Conservation (phyloP, 2,329 filamentous ascomycete genomes). For the Aspergillus novoparasiticus region DNA sequence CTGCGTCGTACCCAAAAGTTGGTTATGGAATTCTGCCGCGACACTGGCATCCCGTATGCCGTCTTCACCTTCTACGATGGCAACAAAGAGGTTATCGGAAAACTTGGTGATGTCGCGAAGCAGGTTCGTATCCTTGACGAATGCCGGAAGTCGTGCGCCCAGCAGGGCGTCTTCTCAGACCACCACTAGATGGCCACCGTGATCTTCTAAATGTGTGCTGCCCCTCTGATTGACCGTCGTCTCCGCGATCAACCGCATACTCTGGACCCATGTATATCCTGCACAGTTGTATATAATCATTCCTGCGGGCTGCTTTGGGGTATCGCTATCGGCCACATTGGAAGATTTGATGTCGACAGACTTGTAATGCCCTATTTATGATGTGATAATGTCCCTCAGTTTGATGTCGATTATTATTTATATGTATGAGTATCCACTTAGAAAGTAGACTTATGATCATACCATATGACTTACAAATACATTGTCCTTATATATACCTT, state of each 20-base stretch:
- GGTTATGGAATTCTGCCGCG: constrained; percentile 78
- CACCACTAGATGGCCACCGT: constrained; percentile 28
- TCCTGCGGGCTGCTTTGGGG: background rate
- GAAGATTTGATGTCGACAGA: background rate
- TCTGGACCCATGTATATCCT: constrained; percentile 1
- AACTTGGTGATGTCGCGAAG: constrained; percentile 75
- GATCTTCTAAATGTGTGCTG: background rate
- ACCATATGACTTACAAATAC: background rate
- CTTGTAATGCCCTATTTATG: constrained; percentile 9
- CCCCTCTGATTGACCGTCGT: background rate
- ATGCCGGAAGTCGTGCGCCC: constrained; percentile 60
- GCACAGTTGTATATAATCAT: background rate
- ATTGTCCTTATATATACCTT: background rate
- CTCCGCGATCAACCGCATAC: background rate
- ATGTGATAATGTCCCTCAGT: constrained; percentile 2
- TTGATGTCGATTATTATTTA: background rate
- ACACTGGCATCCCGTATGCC: constrained; percentile 81
- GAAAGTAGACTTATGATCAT: background rate
- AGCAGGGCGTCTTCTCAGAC: constrained; percentile 35
- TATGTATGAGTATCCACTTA: background rate
- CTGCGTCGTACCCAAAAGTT: constrained; percentile 73
- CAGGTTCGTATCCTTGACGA: constrained; percentile 77
- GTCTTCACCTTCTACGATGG: constrained; percentile 83
- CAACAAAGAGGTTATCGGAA: constrained; percentile 77
- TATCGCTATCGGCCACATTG: background rate